Conservation (phyloP, 2,329 filamentous ascomycete genomes). For the Pseudogymnoascus sp. region DNA sequence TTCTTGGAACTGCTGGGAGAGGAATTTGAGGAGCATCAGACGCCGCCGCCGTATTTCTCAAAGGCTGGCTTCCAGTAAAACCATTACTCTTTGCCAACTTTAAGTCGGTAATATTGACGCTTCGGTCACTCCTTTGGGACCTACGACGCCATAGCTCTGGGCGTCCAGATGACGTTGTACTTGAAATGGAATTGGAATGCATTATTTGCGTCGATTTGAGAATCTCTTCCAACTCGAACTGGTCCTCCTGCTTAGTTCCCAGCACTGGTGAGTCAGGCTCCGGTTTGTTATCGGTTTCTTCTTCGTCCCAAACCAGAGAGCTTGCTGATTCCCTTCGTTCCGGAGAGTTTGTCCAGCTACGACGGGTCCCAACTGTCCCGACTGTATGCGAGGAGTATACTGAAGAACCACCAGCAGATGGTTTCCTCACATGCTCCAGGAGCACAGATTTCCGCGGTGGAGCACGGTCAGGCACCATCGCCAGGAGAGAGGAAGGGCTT, state of each 20-base stretch:
- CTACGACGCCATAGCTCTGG: conserved; percentile 27
- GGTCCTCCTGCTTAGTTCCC: neutral
- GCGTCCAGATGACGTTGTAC: conserved; percentile 5
- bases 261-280: neutral
- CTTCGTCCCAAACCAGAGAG: neutral
- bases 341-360: conserved; percentile 6
- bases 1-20: conserved; percentile 1
- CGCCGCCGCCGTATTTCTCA: neutral
- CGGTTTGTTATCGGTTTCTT: neutral
- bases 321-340: neutral
- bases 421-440: neutral
- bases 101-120: conserved; percentile 23
- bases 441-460: conserved; percentile 1
- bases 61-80: conserved; percentile 24
- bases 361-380: neutral
- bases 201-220: conserved; percentile 6
- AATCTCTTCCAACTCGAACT: conserved; percentile 3
- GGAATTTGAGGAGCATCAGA: conserved; percentile 7
- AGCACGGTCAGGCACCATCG: neutral
- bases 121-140: conserved; percentile 22
- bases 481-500: neutral
- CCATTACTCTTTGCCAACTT: conserved; percentile 27
- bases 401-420: neutral
- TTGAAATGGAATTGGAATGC: conserved; percentile 7
- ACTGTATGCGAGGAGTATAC: neutral